Evolutionary conservation across 1,284 basidiomycete genomes (phyloP).

Genomic region (Macrocystidia cucumis): DNA sequence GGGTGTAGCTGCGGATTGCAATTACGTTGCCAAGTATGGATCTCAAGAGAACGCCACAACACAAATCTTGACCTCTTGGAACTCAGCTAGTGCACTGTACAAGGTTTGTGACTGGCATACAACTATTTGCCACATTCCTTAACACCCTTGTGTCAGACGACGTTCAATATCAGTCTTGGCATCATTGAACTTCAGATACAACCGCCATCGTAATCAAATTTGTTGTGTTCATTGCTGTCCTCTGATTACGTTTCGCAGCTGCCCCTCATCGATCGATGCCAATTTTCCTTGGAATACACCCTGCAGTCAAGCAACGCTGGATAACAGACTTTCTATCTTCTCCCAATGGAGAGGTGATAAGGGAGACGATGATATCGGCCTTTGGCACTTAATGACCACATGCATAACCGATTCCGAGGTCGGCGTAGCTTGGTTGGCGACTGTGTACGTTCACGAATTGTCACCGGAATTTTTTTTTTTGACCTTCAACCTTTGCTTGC

Average conservation of each 20-base stretch:
- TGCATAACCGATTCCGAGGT: conserved; percentile 83
- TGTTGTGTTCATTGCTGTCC: conserved; percentile 2
- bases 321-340: conserved; percentile 69
- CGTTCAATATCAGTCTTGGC: conserved; percentile 84
- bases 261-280: conserved; percentile 42
- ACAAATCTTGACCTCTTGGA: conserved; percentile 75
- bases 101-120: conserved; percentile 33
- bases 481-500: conserved; percentile 3
- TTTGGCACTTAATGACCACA: conserved; percentile 90
- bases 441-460: conserved; percentile 37
- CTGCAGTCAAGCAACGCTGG: conserved; percentile 34
- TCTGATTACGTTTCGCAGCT: conserved; percentile 24
- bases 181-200: conserved; percentile 77
- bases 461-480: not conserved
- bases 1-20: conserved; percentile 88
- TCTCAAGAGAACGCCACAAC: conserved; percentile 57
- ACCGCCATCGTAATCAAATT: conserved; percentile 36
- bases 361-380: conserved; percentile 65
- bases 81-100: conserved; percentile 74
- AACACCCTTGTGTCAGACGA: conserved; percentile 27
- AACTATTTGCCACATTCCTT: not conserved
- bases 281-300: conserved; percentile 52
- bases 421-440: conserved; percentile 87
- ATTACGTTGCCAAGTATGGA: conserved; percentile 61
- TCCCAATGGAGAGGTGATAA: conserved; percentile 77